Evolutionary conservation across 768 basidiomycete species (phyloP), one percentile per base, ranked within the genome.

Genomic region (Coprinopsis sp.): DNA sequence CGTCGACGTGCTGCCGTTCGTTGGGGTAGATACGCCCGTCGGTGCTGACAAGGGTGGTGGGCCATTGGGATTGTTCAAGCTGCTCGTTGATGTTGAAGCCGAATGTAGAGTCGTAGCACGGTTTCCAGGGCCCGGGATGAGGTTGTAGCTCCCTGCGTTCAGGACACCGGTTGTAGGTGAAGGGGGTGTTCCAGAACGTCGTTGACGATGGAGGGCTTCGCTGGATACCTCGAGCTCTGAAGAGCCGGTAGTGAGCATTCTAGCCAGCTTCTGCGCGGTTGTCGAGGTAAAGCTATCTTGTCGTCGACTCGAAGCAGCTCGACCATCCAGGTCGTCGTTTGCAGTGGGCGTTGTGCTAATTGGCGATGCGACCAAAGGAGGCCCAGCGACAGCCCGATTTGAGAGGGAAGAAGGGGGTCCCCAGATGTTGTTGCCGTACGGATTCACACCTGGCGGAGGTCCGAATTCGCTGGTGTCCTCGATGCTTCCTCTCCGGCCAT

Each of bases 141-240:
- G 27, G 51, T 47, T 31, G 56, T 56, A 22, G 54, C n/a, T n/a
- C n/a, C n/a, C n/a, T n/a, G n/a, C n/a, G n/a, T n/a, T n/a, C n/a
- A n/a, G n/a, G n/a, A n/a, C n/a, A n/a, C n/a, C n/a, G 61, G 16
- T 53, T 53, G 34, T 42, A 57, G 10, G 23, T 34, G 18, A 44
- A 39, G 13, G 52, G 37, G 3, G 47, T 29, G 18, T 46, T 41
- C 5, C 19, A 21, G 5, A 14, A 25, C 37, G 16, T 13, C 16
- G 12, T 33, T 47, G 21, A 24, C 13, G 38, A 40, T 11, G 14
- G 10, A 22, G 38, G 23, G 10, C 14, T 11, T 6, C 10, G 19
- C 14, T n/a, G 25, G 14, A 8, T 23, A 19, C n/a, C 19, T 24
- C 5, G 7, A 11, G 43, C 11, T 11, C 30, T 27, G 18, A 44